These are phyloP conservation scores for Phaeosphaeria sp. DNA, from an alignment of 2,329 filamentous ascomycete genomes.

Conservation along the genomic window DNA sequence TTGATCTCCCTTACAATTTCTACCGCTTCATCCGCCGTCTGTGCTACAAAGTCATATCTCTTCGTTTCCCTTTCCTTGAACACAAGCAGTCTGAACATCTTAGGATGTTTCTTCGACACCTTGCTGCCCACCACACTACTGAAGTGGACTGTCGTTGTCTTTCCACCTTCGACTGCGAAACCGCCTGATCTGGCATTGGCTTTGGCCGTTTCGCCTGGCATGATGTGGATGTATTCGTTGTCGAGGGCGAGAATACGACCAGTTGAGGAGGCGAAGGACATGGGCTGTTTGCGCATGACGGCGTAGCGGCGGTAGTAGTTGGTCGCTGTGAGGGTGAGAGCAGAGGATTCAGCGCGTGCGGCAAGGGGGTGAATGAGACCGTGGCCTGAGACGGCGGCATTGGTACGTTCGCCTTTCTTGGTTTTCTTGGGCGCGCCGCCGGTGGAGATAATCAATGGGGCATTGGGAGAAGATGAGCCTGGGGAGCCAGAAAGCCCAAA, in stretches of 20 bases:
- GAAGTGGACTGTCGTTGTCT: constrained; percentile 83
- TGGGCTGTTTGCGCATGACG: constrained; percentile 82
- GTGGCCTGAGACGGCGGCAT: constrained; percentile 58
- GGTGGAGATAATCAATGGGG: constrained; percentile 63
- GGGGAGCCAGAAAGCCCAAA: constrained; percentile 73
- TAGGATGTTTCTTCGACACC: constrained; percentile 78
- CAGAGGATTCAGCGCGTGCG: constrained; percentile 58
- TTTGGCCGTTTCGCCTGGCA: constrained; percentile 64
- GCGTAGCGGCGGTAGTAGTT: constrained; percentile 73
- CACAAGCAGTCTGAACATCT: constrained; percentile 79
- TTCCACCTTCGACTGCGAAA: constrained; percentile 50
- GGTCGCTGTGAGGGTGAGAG: constrained; percentile 46
- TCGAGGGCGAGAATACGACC: constrained; percentile 81
- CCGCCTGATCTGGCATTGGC: constrained; percentile 50
- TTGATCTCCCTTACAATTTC: constrained; percentile 81
- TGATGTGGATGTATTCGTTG: constrained; percentile 85
- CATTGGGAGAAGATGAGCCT: constrained; percentile 72
- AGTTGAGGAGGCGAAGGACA: constrained; percentile 78
- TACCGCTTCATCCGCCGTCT: constrained; percentile 72
- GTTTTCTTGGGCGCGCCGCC: constrained; percentile 58
- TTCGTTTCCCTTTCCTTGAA: constrained; percentile 79
- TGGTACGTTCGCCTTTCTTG: constrained; percentile 61
- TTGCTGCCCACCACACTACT: constrained; percentile 83
- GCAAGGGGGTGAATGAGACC: constrained; percentile 66
- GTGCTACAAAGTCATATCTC: constrained; percentile 85